Conservation (phyloP, 176 grass and related monocot genomes). For the Metroxylon sagu region DNA sequence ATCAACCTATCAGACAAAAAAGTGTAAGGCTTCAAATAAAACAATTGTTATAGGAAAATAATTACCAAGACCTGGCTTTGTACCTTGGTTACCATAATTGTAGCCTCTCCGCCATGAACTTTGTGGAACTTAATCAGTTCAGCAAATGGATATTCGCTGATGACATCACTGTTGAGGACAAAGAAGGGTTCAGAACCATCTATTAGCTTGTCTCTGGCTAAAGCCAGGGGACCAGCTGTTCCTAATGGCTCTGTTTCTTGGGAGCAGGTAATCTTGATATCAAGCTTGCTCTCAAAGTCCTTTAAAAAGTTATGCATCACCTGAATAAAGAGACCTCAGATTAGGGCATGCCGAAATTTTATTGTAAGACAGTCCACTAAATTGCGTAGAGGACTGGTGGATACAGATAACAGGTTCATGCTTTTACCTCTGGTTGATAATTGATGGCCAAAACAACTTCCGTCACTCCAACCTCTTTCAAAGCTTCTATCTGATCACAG, state of each 20-base stretch:
- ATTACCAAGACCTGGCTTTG: too few relatives aligned
- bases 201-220: slow-evolving; percentile 5
- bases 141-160: background rate
- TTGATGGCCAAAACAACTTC: slow-evolving; percentile 5
- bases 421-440: slow-evolving; percentile 6
- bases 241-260: background rate
- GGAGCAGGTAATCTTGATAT: slow-evolving; percentile 6
- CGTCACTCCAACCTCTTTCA: slow-evolving; percentile 4
- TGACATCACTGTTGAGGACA: slow-evolving; percentile 9
- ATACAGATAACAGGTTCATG: too few relatives aligned
- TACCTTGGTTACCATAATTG: slow-evolving; percentile 15
- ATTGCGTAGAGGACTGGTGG: too few relatives aligned
- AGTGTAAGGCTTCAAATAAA: too few relatives aligned
- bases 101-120: slow-evolving; percentile 1
- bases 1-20: background rate
- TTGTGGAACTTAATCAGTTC: slow-evolving; percentile 7
- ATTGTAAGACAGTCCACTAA: too few relatives aligned
- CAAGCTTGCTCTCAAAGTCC: slow-evolving; percentile 6
- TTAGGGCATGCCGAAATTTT: too few relatives aligned
- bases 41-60: too few relatives aligned
- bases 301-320: slow-evolving; percentile 1
- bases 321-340: background rate
- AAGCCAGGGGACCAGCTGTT: slow-evolving; percentile 5
- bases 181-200: slow-evolving; percentile 2
- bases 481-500: slow-evolving; percentile 1